Evolutionary conservation across 2,329 filamentous ascomycete species (phyloP).

Genomic region (Lojkania enalia): DNA sequence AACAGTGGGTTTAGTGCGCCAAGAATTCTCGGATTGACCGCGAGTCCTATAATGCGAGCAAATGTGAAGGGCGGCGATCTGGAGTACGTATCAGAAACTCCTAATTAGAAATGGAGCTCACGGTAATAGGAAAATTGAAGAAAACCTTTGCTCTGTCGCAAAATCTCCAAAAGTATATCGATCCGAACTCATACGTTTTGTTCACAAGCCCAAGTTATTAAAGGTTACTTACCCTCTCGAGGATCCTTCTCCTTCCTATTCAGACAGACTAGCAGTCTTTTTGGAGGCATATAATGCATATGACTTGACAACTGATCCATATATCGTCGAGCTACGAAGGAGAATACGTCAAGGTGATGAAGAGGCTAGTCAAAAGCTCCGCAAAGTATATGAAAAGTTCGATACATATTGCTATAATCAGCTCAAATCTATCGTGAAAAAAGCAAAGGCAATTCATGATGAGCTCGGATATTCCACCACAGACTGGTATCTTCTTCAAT

Average conservation of each 20-base stretch:
- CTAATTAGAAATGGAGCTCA: conserved; percentile 17
- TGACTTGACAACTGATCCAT: conserved; percentile 39
- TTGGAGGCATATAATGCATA: background rate
- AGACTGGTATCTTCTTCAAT: conserved; percentile 46
- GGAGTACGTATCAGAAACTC: conserved; percentile 40
- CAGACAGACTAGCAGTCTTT: background rate
- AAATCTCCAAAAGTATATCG: conserved; percentile 70
- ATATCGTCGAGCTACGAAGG: conserved; percentile 38
- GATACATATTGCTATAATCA: conserved; percentile 48
- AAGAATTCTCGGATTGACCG: conserved; percentile 75
- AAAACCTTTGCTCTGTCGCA: conserved; percentile 69
- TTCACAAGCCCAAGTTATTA: conserved; percentile 66
- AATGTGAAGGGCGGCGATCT: conserved; percentile 55
- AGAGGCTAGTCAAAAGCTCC: conserved; percentile 21
- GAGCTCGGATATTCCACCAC: conserved; percentile 46
- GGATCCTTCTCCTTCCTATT: background rate
- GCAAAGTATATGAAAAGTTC: conserved; percentile 29
- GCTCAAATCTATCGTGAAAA: conserved; percentile 37
- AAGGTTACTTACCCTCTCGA: conserved; percentile 37
- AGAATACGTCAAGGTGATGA: conserved; percentile 27
- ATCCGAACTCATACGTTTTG: conserved; percentile 68
- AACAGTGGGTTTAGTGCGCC: conserved; percentile 51
- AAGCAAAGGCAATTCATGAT: conserved; percentile 36
- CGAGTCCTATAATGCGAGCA: conserved; percentile 72
- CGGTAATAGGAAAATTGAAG: conserved; percentile 59